phyloP scores from a whole-genome alignment of 2,329 filamentous ascomycete genomes.

The Mycosphaerelloides madeirae region DNA sequence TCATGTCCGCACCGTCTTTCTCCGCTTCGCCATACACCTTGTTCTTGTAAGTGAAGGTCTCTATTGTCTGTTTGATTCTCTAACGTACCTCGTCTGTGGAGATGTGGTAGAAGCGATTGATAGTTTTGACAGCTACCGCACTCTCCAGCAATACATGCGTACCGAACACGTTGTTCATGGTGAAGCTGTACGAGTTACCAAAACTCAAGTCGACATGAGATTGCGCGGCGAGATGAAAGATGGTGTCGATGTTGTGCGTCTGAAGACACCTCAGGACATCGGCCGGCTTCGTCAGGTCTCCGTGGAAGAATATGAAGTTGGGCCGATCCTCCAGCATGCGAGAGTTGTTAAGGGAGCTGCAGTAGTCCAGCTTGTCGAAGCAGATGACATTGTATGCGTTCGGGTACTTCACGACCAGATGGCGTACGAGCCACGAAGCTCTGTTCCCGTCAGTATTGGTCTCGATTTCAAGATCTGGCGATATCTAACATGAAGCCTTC shows the following conservation, averaged over 20 bases:
- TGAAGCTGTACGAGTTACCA: slow-evolving; percentile 76
- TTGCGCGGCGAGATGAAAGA: slow-evolving; percentile 82
- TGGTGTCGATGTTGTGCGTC: slow-evolving; percentile 68
- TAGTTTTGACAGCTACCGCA: slow-evolving; percentile 60
- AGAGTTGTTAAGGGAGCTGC: slow-evolving; percentile 75
- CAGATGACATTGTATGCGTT: slow-evolving; percentile 72
- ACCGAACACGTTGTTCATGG: slow-evolving; percentile 74
- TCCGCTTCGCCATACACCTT: slow-evolving; percentile 77
- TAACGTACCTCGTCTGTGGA: slow-evolving; percentile 60
- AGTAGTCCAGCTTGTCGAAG: slow-evolving; percentile 82
- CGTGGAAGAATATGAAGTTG: slow-evolving; percentile 76
- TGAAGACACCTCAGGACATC: slow-evolving; percentile 68
- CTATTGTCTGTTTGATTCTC: neutral
- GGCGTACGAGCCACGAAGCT: slow-evolving; percentile 77
- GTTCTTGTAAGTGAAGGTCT: slow-evolving; percentile 7
- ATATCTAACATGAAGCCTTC: slow-evolving; percentile 70
- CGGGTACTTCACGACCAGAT: slow-evolving; percentile 69
- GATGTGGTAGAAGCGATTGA: slow-evolving; percentile 73
- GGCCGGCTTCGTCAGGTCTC: slow-evolving; percentile 67
- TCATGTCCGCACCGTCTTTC: slow-evolving; percentile 64
- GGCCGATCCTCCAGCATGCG: slow-evolving; percentile 59
- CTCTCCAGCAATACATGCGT: slow-evolving; percentile 79
- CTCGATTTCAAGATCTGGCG: slow-evolving; percentile 14
- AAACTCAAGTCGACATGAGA: slow-evolving; percentile 80
- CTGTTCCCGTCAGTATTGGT: slow-evolving; percentile 39